phyloP scores from a whole-genome alignment of 1,284 basidiomycete genomes.

The Marasmius sp. region DNA sequence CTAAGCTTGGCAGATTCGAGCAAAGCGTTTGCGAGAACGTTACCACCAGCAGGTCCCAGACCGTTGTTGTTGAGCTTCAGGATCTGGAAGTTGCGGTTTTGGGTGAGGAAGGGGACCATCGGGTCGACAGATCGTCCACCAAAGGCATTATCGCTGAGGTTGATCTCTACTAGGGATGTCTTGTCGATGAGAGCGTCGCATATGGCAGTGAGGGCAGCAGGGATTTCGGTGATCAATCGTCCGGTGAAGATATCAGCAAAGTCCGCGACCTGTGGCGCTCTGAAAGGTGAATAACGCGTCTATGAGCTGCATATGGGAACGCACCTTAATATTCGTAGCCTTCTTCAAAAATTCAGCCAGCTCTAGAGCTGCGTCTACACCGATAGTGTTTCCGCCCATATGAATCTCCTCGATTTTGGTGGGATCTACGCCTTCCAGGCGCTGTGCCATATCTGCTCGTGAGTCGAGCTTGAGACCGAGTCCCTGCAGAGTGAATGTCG shows the following conservation, averaged over 20 bases:
- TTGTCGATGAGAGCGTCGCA: constrained; percentile 86
- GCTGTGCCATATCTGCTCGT: constrained; percentile 77
- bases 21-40: constrained; percentile 84
- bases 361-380: constrained; percentile 87
- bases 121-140: constrained; percentile 95
- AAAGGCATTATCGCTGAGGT: constrained; percentile 96
- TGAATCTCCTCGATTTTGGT: constrained; percentile 84
- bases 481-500: constrained; percentile 41
- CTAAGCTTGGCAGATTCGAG: constrained; percentile 74
- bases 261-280: constrained; percentile 76
- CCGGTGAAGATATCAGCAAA: constrained; percentile 99
- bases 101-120: constrained; percentile 86
- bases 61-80: constrained; percentile 98
- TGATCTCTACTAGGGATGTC: constrained; percentile 80
- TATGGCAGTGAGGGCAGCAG: constrained; percentile 84
- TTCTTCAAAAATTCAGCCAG: constrained; percentile 80
- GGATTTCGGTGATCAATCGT: constrained; percentile 94
- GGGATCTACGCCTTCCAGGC: constrained; percentile 69
- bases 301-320: constrained; percentile 17
- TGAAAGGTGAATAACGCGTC: constrained; percentile 5
- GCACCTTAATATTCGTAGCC: constrained; percentile 73
- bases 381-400: constrained; percentile 95
- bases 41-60: constrained; percentile 90
- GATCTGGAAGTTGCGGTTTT: constrained; percentile 78
- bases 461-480: constrained; percentile 84